Percentiles rank a stretch among this genome's conserved stretches.
phyloP scores from a whole-genome alignment of 179 eudicot genomes.

The Patellifolia procumbens region DNA sequence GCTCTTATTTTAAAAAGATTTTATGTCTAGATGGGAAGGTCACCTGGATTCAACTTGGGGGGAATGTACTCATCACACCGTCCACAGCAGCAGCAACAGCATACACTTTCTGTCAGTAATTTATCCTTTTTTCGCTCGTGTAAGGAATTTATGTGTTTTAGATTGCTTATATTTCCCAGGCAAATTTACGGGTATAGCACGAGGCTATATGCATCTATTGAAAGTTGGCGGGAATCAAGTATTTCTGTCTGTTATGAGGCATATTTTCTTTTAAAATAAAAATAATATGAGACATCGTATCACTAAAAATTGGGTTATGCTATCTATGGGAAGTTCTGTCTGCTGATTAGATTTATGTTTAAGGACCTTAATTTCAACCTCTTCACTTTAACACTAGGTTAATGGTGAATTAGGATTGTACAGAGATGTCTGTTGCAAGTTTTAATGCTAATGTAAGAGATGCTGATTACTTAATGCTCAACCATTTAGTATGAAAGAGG shows the following conservation, averaged over 20 bases:
- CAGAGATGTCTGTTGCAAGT: not conserved
- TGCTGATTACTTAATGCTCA: not conserved
- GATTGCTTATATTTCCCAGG: not conserved
- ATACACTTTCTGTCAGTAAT: conserved; percentile 67
- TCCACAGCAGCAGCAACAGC: conserved; percentile 76
- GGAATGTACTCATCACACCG: conserved; percentile 82
- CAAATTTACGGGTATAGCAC: not conserved
- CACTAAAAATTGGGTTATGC: not conserved
- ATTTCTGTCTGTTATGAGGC: not conserved
- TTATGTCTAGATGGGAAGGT: conserved; percentile 73
- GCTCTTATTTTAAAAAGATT: conserved; percentile 18
- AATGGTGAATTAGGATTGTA: not conserved
- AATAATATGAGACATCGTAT: not conserved
- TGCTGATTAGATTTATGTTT: not conserved
- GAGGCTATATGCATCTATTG: not conserved
- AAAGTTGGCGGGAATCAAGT: not conserved
- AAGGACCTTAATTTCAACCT: not conserved
- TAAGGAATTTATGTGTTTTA: conserved; percentile 45
- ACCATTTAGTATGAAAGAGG: not conserved
- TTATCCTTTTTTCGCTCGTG: conserved; percentile 46
- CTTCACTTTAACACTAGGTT: too few relatives aligned
- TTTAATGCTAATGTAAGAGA: not conserved
- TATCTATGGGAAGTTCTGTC: not conserved
- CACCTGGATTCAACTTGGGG: conserved; percentile 86
- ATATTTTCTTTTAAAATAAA: not conserved